phyloP scores from a whole-genome alignment of 2,329 filamentous ascomycete species.

The Colletotrichum paranaense region DNA sequence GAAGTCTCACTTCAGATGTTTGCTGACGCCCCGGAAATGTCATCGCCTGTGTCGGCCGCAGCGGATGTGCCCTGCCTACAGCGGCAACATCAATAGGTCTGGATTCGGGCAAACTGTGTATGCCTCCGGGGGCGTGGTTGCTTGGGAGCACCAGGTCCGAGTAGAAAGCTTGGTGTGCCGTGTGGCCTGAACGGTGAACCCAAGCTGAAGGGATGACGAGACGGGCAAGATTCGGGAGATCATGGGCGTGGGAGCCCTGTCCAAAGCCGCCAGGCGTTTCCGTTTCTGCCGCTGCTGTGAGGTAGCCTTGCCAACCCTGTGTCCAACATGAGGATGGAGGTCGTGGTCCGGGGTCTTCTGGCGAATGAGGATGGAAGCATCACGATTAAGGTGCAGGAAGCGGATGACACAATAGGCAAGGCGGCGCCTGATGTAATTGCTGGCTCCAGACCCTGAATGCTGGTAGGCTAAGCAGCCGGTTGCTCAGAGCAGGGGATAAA shows the following conservation, averaged over 20 bases:
- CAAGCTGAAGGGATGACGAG: slow-evolving; percentile 28
- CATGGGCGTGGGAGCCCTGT: slow-evolving; percentile 28
- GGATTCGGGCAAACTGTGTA: background rate
- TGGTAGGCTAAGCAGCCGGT: slow-evolving; percentile 20
- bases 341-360: slow-evolving; percentile 16
- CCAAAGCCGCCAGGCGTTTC: slow-evolving; percentile 25
- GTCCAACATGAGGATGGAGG: slow-evolving; percentile 8
- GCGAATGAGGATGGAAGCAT: slow-evolving; percentile 21
- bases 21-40: background rate
- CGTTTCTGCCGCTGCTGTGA: slow-evolving; percentile 19
- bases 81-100: background rate
- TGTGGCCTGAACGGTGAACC: slow-evolving; percentile 11
- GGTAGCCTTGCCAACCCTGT: slow-evolving; percentile 34
- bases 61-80: background rate
- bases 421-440: slow-evolving; percentile 24
- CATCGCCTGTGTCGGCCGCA: background rate
- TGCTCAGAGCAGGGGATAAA: slow-evolving; percentile 25
- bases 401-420: slow-evolving; percentile 27
- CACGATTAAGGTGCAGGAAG: slow-evolving; percentile 29
- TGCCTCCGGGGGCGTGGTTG: background rate
- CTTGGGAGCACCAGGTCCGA: slow-evolving; percentile 4
- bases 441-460: background rate
- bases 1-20: slow-evolving; percentile 21
- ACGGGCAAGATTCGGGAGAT: slow-evolving; percentile 28
- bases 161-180: slow-evolving; percentile 17